A percentile compares a stretch with the other conserved stretches of the same genome.
Evolutionary conservation across 2,329 filamentous ascomycete genomes (phyloP).

Genomic region (Ilyonectria mors-panacis): DNA sequence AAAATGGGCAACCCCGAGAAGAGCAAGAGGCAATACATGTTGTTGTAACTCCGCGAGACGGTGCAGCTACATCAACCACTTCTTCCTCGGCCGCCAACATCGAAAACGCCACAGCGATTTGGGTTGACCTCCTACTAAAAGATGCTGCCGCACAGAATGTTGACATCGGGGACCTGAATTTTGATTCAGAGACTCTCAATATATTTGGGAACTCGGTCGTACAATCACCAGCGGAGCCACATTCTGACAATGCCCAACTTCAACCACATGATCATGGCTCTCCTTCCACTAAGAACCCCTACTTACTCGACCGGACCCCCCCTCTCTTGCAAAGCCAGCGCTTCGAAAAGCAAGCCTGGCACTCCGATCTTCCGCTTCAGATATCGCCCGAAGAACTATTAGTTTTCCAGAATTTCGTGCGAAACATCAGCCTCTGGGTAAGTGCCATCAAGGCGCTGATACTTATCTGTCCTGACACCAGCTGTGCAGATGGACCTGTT

Average conservation of each 20-base stretch:
- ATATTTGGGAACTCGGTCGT: slow-evolving; percentile 19
- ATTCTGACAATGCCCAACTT: not conserved
- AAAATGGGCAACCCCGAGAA: not conserved
- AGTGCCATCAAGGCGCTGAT: slow-evolving; percentile 17
- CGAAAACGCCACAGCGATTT: slow-evolving; percentile 18
- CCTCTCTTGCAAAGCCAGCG: not conserved
- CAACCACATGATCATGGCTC: not conserved
- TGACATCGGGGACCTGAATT: not conserved
- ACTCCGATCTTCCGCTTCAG: slow-evolving; percentile 5
- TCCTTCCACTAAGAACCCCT: not conserved
- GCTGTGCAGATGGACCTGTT: slow-evolving; percentile 38
- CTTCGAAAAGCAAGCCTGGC: slow-evolving; percentile 22
- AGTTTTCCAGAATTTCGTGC: slow-evolving; percentile 24
- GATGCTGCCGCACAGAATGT: slow-evolving; percentile 18
- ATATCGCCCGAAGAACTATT: slow-evolving; percentile 11
- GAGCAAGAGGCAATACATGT: not conserved
- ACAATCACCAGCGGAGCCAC: not conserved
- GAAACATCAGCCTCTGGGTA: slow-evolving; percentile 28
- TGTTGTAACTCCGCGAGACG: not conserved
- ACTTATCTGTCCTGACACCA: not conserved
- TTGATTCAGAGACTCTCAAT: not conserved
- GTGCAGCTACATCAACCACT: slow-evolving; percentile 37
- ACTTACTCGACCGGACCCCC: slow-evolving; percentile 1
- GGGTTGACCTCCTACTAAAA: slow-evolving; percentile 38
- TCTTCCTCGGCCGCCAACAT: slow-evolving; percentile 31